A percentile compares a stretch with the other conserved stretches of the same genome.
These are phyloP conservation scores for Dryadomyces sulphureus DNA, from an alignment of 2,329 filamentous ascomycete species.

Conservation along the genomic window DNA sequence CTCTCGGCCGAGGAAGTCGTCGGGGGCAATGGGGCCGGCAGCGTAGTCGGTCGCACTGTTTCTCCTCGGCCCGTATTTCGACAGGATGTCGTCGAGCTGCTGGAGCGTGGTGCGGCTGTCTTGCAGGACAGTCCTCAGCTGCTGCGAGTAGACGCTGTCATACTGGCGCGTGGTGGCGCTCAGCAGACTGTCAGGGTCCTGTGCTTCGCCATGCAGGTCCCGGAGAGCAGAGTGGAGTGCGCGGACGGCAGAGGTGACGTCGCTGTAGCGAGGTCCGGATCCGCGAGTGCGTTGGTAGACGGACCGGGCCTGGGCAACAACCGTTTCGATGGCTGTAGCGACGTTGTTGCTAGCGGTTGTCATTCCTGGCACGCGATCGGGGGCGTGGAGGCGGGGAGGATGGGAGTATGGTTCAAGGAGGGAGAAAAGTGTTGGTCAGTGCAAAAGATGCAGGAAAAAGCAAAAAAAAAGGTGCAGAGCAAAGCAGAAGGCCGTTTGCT, in stretches of 20 bases:
- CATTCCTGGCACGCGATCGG: constrained; percentile 11
- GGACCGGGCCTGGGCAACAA: constrained; percentile 39
- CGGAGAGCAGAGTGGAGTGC: constrained; percentile 40
- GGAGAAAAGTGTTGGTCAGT: background rate
- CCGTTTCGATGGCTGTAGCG: constrained; percentile 33
- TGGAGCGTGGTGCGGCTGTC: constrained; percentile 40
- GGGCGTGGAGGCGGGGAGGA: no score
- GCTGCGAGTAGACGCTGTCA: constrained; percentile 28
- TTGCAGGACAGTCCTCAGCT: constrained; percentile 36
- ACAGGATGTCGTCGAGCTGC: constrained; percentile 37
- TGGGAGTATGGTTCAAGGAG: no score
- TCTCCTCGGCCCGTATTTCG: constrained; percentile 23
- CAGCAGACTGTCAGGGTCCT: constrained; percentile 40
- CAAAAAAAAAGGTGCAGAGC: background rate
- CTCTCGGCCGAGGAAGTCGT: constrained; percentile 13
- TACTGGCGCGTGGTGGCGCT: constrained; percentile 20
- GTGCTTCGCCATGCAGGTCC: constrained; percentile 41
- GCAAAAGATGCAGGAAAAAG: no score
- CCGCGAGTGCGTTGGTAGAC: constrained; percentile 39
- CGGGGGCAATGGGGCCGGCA: constrained; percentile 16
- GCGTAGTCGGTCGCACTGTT: background rate
- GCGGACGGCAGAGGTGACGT: constrained; percentile 34
- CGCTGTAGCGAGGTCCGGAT: constrained; percentile 31
- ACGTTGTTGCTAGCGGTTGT: constrained; percentile 14
- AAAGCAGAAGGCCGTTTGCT: background rate